Conservation (phyloP, 2,329 filamentous ascomycete species). For the Cytospora piceae region DNA sequence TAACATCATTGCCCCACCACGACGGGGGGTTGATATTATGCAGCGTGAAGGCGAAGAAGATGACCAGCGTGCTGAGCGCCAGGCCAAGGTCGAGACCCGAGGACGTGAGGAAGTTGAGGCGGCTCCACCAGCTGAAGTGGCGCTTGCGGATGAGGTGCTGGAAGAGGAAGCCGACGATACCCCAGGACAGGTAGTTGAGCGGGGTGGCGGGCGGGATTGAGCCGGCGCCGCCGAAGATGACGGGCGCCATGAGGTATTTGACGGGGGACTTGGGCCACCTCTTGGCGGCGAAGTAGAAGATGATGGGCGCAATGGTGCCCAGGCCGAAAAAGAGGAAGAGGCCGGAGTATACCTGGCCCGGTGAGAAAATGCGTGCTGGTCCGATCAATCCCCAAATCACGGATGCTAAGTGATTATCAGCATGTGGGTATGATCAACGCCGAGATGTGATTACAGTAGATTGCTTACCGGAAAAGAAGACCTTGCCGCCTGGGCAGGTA, state of each 20-base stretch:
- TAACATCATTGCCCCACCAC: slow-evolving; percentile 72
- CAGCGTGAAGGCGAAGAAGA: slow-evolving; percentile 72
- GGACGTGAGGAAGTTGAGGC: slow-evolving; percentile 73
- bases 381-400: slow-evolving; percentile 72
- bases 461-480: slow-evolving; percentile 63
- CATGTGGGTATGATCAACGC: not conserved
- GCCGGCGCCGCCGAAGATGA: slow-evolving; percentile 65
- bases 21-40: slow-evolving; percentile 62
- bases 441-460: slow-evolving; percentile 9
- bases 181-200: slow-evolving; percentile 76
- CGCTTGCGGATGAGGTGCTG: slow-evolving; percentile 68
- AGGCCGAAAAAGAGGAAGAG: slow-evolving; percentile 64
- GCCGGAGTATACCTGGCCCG: slow-evolving; percentile 62
- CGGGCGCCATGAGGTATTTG: slow-evolving; percentile 61
- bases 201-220: slow-evolving; percentile 69
- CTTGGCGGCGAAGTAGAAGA: slow-evolving; percentile 54
- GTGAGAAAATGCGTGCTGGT: slow-evolving; percentile 65
- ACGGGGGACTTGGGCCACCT: slow-evolving; percentile 55
- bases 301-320: slow-evolving; percentile 56
- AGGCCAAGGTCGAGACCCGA: slow-evolving; percentile 72
- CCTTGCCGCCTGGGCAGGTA: slow-evolving; percentile 64
- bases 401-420: slow-evolving; percentile 46
- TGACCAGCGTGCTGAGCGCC: slow-evolving; percentile 67
- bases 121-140: slow-evolving; percentile 72
- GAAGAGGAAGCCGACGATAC: slow-evolving; percentile 70